Base-by-base conservation (phyloP, 1,284 basidiomycete genomes). In the Moesziomyces sp. region DNA sequence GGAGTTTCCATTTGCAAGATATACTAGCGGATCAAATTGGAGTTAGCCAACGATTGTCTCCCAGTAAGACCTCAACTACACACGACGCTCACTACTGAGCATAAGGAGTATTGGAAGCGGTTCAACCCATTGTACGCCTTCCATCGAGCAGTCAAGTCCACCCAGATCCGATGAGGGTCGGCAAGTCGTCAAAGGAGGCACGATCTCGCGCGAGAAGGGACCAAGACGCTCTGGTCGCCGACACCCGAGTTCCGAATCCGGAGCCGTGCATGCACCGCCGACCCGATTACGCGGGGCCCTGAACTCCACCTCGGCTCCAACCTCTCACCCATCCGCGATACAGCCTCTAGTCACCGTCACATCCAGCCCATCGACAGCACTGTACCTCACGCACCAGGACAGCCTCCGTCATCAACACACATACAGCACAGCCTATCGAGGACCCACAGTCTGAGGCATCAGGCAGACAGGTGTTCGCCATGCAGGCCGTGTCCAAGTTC, bases 401-500 rank as follows among this genome's bases (percentile, higher is more conserved):
- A 38, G 14, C 13, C 35, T 38, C 35, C 44, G 24, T 11, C 46
- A 42, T 42, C 53, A n/a, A n/a, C 28, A 30, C 28, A 30, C 28
- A 30, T 2, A 11, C 30, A 10, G 30, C 8, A 30, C 30, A 30
- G 11, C 30, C 9, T 11, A 30, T 9, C 30, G 30, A 30, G 9
- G 30, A 10, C 13, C 9, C 4, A 18, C 47, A 49, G 40, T 18
- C 9, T 3, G 21, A 38, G 35, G 23, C 33, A 43, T 16, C 14
- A 11, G 35, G 35, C 35, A 38, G 16, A 18, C 14, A 16, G 10
- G 13, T 38, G 35, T 38, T 38, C 35, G 35, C 19, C 16, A 94
- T 95, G 93, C 92, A 95, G 85, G 87, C 91, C 33, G 90, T 96
- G 75, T 93, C 92, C 79, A 90, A 92, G 52, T 94, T 95, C 85